A percentile compares a stretch with the other conserved stretches of the same genome.
phyloP scores from a whole-genome alignment of 116 monocot species.

The Thalassia testudinum region DNA sequence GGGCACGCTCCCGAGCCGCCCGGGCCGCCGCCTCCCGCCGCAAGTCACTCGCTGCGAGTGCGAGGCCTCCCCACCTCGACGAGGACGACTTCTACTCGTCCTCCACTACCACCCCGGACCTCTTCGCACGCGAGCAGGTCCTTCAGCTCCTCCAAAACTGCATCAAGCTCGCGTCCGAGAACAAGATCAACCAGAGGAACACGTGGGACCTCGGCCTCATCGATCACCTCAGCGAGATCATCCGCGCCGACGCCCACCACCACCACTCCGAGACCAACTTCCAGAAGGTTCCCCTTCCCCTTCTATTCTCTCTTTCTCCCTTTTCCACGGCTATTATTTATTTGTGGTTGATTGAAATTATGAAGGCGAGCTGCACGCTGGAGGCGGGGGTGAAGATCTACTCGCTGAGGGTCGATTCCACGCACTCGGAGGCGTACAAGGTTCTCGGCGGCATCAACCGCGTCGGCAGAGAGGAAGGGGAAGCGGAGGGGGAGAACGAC shows the following conservation, averaged over 20 bases:
- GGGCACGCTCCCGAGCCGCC: conserved; percentile 71
- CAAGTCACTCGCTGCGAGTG: conserved; percentile 10
- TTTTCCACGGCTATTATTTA: not conserved
- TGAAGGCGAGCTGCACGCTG: conserved; percentile 92
- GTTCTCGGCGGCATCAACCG: conserved; percentile 91
- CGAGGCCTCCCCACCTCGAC: conserved; percentile 4
- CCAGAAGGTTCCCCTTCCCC: conserved; percentile 47
- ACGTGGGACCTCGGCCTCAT: conserved; percentile 92
- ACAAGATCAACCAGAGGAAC: conserved; percentile 98
- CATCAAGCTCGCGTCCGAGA: conserved; percentile 59
- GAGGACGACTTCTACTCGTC: not conserved
- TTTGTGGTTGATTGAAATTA: not conserved
- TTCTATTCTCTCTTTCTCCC: conserved; percentile 2
- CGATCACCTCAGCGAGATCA: conserved; percentile 84
- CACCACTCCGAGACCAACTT: conserved; percentile 92
- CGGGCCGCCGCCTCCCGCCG: conserved; percentile 45
- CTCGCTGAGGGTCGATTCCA: conserved; percentile 80
- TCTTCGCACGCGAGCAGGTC: conserved; percentile 54
- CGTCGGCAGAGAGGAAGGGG: conserved; percentile 59
- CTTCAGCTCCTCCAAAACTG: conserved; percentile 80
- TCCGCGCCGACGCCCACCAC: conserved; percentile 39
- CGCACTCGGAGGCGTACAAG: conserved; percentile 91
- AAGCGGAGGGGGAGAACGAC: too few relatives aligned
- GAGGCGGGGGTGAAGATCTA: conserved; percentile 99
- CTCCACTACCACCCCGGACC: too few relatives aligned